A percentile compares a stretch with the other conserved stretches of the same genome.
Conservation (phyloP, 2,329 filamentous ascomycete genomes). For the Botrytis byssoidea region DNA sequence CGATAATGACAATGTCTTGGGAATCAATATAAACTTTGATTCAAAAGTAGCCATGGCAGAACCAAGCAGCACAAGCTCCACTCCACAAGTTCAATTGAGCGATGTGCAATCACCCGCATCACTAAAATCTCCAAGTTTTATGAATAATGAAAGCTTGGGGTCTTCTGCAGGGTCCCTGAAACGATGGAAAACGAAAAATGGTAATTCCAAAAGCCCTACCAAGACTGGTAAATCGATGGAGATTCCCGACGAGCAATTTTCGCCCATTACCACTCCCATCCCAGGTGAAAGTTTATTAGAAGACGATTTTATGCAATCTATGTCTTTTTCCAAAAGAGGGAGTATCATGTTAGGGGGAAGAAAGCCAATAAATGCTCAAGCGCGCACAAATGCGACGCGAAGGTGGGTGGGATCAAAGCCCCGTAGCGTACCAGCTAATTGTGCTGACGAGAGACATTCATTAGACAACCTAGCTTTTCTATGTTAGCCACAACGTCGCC, state of each 20-base stretch:
- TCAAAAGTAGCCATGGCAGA: constrained; percentile 14
- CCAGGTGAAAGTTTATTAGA: constrained; percentile 57
- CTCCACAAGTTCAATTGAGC: background rate
- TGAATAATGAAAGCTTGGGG: constrained; percentile 25
- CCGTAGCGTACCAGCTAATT: constrained; percentile 15
- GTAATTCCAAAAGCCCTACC: constrained; percentile 21
- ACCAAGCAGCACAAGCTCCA: background rate
- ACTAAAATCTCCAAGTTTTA: constrained; percentile 19
- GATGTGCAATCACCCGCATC: constrained; percentile 20
- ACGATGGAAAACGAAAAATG: constrained; percentile 29
- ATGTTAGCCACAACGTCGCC: constrained; percentile 30
- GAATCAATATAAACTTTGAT: constrained; percentile 33
- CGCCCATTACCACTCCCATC: constrained; percentile 56
- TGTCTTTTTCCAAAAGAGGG: constrained; percentile 62
- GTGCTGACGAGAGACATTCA: constrained; percentile 24
- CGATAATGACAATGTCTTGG: constrained; percentile 30
- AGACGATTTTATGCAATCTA: constrained; percentile 54
- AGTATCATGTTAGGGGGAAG: constrained; percentile 61
- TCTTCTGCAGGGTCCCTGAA: constrained; percentile 19
- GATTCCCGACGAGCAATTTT: constrained; percentile 42
- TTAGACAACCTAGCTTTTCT: constrained; percentile 36
- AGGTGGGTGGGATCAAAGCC: constrained; percentile 28
- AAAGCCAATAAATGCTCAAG: constrained; percentile 35
- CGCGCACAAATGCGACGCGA: constrained; percentile 28
- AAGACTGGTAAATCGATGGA: constrained; percentile 28